Evolutionary conservation across 2,329 filamentous ascomycete genomes (phyloP), one percentile per base, ranked within the genome.

Genomic region (Colletotrichum sp.): DNA sequence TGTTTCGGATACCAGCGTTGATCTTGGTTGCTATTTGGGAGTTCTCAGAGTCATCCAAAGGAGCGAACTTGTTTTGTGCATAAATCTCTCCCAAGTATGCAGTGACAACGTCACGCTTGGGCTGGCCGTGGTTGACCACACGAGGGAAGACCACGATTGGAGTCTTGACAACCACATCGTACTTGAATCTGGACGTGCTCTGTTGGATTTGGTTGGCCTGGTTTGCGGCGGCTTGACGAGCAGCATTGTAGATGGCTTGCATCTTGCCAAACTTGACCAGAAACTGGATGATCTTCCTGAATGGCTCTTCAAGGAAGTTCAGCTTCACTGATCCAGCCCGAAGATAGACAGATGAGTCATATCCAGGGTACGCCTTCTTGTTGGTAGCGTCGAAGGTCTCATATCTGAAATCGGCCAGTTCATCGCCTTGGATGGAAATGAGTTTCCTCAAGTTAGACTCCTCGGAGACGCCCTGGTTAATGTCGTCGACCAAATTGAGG

Each of bases 201-300:
- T 99, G 94, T 81, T 99, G 97, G 8, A 99, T 92, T 81, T 98
- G 96, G 75, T 92, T 98, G 12, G 97, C 98, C 84, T 98, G 96
- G 77, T 95, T 96, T 52, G 97, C 95, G 4, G 98, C 97, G 52
- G 96, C 98, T 85, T 98, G 95, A 39, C 98, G 92, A 15, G 98
- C 97, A 57, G 97, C 96, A 82, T 99, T 99, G 88, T 98, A 99
- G 69, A 99, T 94, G 26, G 97, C 96, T 85, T 99, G 97, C 97
- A 99, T 99, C 85, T 98, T 98, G 76, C 98, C 97, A 83, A 99
- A 99, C 81, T 99, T 99, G 83, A 99, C 96, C 59, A 98, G 89
- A 84, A 99, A 99, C 79, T 98, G 95, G 85, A 99, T 95, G 78
- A 99, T 99, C 86, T 99, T 99, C 68, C 97, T 93, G 88, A 99